Evolutionary conservation across 805 yeast species (phyloP).

Genomic region (Starmerella sirachaensis): DNA sequence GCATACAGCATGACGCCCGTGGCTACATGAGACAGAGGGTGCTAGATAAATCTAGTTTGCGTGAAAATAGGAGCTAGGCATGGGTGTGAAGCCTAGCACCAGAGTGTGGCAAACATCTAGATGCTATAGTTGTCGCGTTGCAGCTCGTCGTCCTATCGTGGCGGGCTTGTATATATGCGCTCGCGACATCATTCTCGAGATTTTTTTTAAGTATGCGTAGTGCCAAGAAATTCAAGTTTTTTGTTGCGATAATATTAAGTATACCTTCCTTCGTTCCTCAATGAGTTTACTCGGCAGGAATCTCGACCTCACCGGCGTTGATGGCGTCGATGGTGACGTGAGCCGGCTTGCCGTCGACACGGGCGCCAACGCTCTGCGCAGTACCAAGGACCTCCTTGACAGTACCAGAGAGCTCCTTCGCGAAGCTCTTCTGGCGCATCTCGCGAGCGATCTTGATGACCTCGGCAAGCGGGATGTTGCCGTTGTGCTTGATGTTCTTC

Average conservation of each 20-base stretch:
- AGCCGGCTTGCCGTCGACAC: slow-evolving; percentile 98
- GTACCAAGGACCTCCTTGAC: slow-evolving; percentile 99
- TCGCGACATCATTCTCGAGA: no score
- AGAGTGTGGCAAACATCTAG: slow-evolving; percentile 95
- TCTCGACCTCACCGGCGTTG: slow-evolving; percentile 94
- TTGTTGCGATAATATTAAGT: slow-evolving; percentile 4
- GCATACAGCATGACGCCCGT: background rate
- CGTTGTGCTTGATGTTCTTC: slow-evolving; percentile 98
- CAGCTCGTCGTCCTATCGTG: no score
- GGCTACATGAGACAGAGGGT: no score
- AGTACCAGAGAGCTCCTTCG: slow-evolving; percentile 93
- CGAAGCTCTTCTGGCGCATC: slow-evolving; percentile 95
- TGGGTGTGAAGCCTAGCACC: slow-evolving; percentile 40
- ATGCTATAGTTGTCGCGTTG: no score
- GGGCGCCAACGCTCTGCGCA: slow-evolving; percentile 99
- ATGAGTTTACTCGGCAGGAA: slow-evolving; percentile 27
- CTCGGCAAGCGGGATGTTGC: slow-evolving; percentile 96
- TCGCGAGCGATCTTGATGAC: slow-evolving; percentile 94
- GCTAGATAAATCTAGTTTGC: slow-evolving; percentile 13
- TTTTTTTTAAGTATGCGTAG: no score
- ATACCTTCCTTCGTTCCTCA: slow-evolving; percentile 6
- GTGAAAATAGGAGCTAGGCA: slow-evolving; percentile 9
- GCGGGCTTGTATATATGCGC: no score
- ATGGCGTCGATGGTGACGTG: slow-evolving; percentile 98
- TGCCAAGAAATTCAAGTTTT: no score